Conservation (phyloP, 2,329 filamentous ascomycete genomes). For the Paecilomyces niveus region DNA sequence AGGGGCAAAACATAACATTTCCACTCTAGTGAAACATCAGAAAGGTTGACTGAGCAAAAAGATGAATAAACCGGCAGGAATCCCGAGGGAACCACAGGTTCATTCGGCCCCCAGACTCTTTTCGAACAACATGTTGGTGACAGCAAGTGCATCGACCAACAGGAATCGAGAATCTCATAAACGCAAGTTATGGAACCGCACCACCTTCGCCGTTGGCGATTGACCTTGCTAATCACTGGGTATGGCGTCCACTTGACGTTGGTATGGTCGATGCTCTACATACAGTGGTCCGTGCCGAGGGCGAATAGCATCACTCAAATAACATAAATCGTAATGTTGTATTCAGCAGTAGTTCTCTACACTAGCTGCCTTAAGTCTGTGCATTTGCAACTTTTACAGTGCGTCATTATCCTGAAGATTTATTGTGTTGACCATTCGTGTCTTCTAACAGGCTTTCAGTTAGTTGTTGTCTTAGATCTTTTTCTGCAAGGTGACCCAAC, state of each 20-base stretch:
- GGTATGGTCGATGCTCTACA: background rate
- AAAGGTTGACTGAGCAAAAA: background rate
- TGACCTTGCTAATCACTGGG: background rate
- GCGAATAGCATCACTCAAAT: background rate
- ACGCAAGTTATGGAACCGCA: background rate
- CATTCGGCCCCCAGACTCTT: no score
- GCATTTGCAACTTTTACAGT: background rate
- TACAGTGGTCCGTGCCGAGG: background rate
- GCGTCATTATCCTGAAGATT: background rate
- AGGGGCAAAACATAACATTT: background rate
- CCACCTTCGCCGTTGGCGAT: background rate
- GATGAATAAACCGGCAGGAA: background rate
- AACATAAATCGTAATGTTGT: background rate
- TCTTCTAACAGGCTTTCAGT: background rate
- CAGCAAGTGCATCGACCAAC: background rate
- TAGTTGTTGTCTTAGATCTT: no score
- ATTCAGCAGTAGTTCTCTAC: background rate
- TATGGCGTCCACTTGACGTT: background rate
- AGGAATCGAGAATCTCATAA: background rate
- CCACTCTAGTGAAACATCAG: background rate
- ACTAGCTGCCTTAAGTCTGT: background rate
- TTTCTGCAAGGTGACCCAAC: no score
- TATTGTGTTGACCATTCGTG: background rate
- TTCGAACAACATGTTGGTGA: background rate
- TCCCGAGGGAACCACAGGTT: background rate